Conservation (phyloP, 352 stramenopile species). For the Phytopythium helicoides region DNA sequence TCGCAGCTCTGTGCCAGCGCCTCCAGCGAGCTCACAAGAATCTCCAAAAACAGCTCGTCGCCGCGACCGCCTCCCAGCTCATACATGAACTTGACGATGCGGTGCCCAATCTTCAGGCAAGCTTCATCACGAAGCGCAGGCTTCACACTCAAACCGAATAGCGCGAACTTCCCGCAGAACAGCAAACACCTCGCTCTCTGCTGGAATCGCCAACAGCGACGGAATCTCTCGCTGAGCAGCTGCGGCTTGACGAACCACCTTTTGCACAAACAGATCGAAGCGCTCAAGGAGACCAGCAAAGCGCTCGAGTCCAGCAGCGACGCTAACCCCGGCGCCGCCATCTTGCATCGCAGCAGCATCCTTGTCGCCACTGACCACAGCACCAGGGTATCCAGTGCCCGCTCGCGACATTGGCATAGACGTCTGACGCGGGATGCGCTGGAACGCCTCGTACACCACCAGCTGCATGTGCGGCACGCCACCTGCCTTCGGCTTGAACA, state of each 20-base stretch:
- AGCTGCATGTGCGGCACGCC: constrained; percentile 93
- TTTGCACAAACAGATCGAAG: constrained; percentile 88
- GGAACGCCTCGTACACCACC: constrained; percentile 98
- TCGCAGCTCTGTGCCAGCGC: constrained; percentile 91
- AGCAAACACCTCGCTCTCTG: constrained; percentile 83
- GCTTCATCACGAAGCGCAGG: constrained; percentile 85
- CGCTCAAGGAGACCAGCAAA: constrained; percentile 85
- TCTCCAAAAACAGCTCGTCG: constrained; percentile 94
- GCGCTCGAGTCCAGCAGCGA: constrained; percentile 70
- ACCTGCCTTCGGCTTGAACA: constrained; percentile 92
- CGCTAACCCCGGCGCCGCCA: constrained; percentile 54
- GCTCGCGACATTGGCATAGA: constrained; percentile 80
- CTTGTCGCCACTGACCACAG: constrained; percentile 32
- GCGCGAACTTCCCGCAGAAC: constrained; percentile 78
- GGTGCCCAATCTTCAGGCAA: constrained; percentile 94
- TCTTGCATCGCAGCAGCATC: constrained; percentile 12
- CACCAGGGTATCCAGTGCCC: constrained; percentile 24
- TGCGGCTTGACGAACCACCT: constrained; percentile 73
- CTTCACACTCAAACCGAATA: constrained; percentile 73
- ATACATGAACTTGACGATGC: constrained; percentile 98
- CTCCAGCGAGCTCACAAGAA: constrained; percentile 93
- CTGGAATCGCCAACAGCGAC: constrained; percentile 61
- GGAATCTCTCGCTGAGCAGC: constrained; percentile 75
- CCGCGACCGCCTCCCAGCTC: constrained; percentile 85
- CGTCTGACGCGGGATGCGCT: constrained; percentile 91